Percentiles rank a stretch among this genome's conserved stretches.
These are phyloP conservation scores for Colletotrichum orbiculare DNA, from an alignment of 2,329 filamentous ascomycete genomes.

Conservation along the genomic window DNA sequence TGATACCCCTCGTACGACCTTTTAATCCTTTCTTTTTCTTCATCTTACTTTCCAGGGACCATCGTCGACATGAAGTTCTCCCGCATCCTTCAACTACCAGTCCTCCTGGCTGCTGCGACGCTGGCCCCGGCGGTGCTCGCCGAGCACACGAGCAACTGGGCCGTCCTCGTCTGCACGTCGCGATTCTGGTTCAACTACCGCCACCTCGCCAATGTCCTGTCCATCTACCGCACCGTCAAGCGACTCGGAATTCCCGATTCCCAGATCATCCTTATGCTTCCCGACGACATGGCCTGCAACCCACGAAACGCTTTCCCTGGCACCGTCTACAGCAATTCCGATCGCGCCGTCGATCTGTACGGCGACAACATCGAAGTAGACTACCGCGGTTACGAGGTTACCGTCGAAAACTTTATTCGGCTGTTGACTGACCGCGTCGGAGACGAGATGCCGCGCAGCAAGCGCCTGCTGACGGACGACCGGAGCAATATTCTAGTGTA, in stretches of 20 bases:
- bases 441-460: constrained; percentile 94
- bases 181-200: constrained; percentile 99
- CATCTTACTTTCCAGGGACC: not conserved
- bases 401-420: constrained; percentile 98
- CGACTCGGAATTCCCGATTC: constrained; percentile 97
- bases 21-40: not conserved
- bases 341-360: constrained; percentile 94
- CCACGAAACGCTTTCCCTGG: constrained; percentile 97
- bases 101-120: constrained; percentile 60
- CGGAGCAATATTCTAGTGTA: constrained; percentile 97
- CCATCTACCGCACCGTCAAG: constrained; percentile 97
- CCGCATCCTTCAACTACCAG: constrained; percentile 55
- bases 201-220: constrained; percentile 96
- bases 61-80: constrained; percentile 62
- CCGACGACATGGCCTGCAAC: constrained; percentile 99
- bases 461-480: constrained; percentile 92
- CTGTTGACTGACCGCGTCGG: constrained; percentile 93
- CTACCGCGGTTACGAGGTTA: constrained; percentile 97
- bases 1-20: not conserved
- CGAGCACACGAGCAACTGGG: constrained; percentile 98
- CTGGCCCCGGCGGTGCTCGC: constrained; percentile 60
- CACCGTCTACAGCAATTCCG: constrained; percentile 98
- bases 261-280: constrained; percentile 99
- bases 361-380: constrained; percentile 99
- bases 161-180: constrained; percentile 97